phyloP scores from a whole-genome alignment of 164 flowering plant species.

The Umbellularia californica region DNA sequence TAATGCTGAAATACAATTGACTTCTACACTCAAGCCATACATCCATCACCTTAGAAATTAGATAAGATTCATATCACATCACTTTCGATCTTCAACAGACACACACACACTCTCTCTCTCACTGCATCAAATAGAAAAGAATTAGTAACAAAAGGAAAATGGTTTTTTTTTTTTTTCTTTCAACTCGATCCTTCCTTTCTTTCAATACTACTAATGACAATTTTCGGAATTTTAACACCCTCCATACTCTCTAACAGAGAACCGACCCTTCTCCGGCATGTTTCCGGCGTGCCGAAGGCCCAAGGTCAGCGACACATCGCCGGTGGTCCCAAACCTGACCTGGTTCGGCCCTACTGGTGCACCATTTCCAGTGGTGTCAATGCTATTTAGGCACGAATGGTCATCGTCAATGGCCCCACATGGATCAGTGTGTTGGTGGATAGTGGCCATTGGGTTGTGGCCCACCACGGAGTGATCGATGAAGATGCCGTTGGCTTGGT shows the following conservation, averaged over 20 bases:
- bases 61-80: too few species aligned
- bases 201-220: neutral
- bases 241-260: conserved; percentile 30
- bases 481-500: conserved; percentile 14
- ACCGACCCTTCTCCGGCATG: conserved; percentile 56
- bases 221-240: conserved; percentile 8
- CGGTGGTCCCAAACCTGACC: conserved; percentile 22
- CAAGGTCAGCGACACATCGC: conserved; percentile 79
- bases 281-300: conserved; percentile 80
- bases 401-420: neutral
- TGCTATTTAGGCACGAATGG: neutral
- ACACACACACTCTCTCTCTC: neutral
- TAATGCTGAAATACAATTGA: neutral
- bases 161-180: conserved; percentile 8
- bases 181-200: neutral
- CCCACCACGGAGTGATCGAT: neutral
- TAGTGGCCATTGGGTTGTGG: conserved; percentile 2
- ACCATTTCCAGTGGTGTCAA: conserved; percentile 31
- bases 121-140: neutral
- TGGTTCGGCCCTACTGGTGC: conserved; percentile 30
- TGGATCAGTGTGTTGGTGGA: conserved; percentile 4
- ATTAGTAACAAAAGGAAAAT: neutral
- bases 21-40: too few species aligned
- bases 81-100: too few species aligned
- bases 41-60: too few species aligned